Conservation (phyloP, 2,329 filamentous ascomycete species). For the Fusarium poae region DNA sequence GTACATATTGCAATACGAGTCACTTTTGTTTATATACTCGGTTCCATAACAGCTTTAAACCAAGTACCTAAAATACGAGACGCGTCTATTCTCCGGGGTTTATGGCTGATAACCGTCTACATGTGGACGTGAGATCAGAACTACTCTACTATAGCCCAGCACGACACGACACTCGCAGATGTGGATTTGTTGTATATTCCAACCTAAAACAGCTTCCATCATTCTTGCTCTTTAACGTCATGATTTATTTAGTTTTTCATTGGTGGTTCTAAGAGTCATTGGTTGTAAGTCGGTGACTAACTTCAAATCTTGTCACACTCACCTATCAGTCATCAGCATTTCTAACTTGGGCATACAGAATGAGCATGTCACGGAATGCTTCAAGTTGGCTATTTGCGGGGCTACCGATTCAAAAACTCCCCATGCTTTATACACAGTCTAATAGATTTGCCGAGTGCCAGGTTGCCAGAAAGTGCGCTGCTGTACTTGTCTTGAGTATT, state of each 20-base stretch:
- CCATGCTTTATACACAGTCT: not conserved
- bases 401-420: not conserved
- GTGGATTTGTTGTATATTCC: not conserved
- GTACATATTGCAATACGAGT: not conserved
- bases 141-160: not conserved
- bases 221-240: no score
- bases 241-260: not conserved
- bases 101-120: not conserved
- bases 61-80: not conserved
- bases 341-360: not conserved
- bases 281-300: not conserved
- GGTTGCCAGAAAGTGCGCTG: not conserved
- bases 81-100: not conserved
- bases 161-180: not conserved
- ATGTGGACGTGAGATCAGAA: not conserved
- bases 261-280: not conserved
- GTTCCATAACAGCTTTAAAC: not conserved
- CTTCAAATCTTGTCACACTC: not conserved
- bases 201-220: not conserved
- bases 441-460: not conserved
- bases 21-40: not conserved
- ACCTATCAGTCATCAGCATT: slow-evolving; percentile 4
- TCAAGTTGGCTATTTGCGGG: not conserved
- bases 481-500: not conserved
- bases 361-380: not conserved